Conservation (phyloP, 768 basidiomycete genomes). For the Amanita exitialis region DNA sequence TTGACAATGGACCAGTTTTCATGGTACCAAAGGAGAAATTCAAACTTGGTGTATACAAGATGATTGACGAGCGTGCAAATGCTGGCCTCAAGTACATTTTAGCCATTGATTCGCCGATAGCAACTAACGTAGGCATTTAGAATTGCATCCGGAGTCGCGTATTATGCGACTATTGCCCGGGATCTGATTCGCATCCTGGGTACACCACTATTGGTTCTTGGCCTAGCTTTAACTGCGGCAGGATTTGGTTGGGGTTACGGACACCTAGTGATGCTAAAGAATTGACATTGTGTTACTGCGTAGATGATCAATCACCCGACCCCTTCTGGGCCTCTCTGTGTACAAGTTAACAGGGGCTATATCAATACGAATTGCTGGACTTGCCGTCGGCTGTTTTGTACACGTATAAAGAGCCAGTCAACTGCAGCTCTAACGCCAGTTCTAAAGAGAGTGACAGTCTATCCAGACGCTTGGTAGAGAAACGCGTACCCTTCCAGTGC, state of each 20-base stretch:
- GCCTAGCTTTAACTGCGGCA: conserved; percentile 11
- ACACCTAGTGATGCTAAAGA: not conserved
- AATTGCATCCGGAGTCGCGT: not conserved
- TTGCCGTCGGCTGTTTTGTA: conserved; percentile 79
- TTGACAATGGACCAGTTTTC: conserved; percentile 41
- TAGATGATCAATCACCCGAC: not conserved
- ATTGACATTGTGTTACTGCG: not conserved
- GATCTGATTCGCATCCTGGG: conserved; percentile 21
- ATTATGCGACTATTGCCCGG: conserved; percentile 5
- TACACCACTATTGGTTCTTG: conserved; percentile 15
- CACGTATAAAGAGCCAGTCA: conserved; percentile 90
- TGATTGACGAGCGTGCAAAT: conserved; percentile 37
- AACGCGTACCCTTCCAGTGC: conserved; percentile 76
- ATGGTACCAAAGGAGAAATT: conserved; percentile 35
- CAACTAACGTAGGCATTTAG: not conserved
- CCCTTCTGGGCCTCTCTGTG: conserved; percentile 3
- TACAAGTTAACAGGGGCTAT: conserved; percentile 4
- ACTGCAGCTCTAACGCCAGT: conserved; percentile 86
- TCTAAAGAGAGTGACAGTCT: conserved; percentile 25
- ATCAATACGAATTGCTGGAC: conserved; percentile 2
- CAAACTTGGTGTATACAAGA: conserved; percentile 39
- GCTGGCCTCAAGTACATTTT: conserved; percentile 19
- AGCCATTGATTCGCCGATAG: not conserved
- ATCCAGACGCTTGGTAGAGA: conserved; percentile 3
- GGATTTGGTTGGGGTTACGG: not conserved